These are phyloP conservation scores for Leccinum subspadiceum DNA, from an alignment of 1,284 basidiomycete species.

Conservation along the genomic window DNA sequence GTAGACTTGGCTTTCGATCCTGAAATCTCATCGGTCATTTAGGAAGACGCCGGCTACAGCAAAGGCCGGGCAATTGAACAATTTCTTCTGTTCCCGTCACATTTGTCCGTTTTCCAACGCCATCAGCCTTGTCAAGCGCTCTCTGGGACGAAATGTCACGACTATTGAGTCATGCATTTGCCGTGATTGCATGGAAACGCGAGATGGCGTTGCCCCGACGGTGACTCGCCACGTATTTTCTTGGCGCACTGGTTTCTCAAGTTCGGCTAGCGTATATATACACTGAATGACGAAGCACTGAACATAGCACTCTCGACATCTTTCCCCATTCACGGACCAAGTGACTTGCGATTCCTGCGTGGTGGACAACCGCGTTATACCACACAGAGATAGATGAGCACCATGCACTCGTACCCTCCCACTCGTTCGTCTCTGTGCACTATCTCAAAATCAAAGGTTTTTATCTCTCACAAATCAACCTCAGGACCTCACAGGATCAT, in stretches of 20 bases:
- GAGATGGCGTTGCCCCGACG: neutral
- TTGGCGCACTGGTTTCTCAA: constrained; percentile 14
- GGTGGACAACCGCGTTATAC: neutral
- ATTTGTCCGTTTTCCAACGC: neutral
- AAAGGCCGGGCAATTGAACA: neutral
- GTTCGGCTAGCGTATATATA: constrained; percentile 6
- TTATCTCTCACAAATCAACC: constrained; percentile 7
- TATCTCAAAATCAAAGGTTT: neutral
- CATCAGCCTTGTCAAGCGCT: neutral
- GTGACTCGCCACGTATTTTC: neutral
- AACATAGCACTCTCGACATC: neutral
- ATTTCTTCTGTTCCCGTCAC: constrained; percentile 1
- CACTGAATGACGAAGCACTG: neutral
- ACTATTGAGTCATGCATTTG: neutral
- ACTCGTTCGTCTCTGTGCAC: constrained; percentile 5
- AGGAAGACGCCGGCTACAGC: neutral
- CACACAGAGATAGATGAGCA: constrained; percentile 12
- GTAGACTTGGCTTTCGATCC: neutral
- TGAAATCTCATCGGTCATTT: neutral
- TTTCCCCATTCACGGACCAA: constrained; percentile 5
- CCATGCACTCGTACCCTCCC: constrained; percentile 4
- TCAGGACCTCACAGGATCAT: constrained; percentile 19
- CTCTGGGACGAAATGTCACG: neutral
- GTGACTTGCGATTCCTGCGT: constrained; percentile 9
- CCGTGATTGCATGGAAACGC: neutral